Percentiles rank a stretch among this genome's conserved stretches.
Evolutionary conservation across 2,329 filamentous ascomycete genomes (phyloP).

Genomic region (Trichoderma atrobrunneum): DNA sequence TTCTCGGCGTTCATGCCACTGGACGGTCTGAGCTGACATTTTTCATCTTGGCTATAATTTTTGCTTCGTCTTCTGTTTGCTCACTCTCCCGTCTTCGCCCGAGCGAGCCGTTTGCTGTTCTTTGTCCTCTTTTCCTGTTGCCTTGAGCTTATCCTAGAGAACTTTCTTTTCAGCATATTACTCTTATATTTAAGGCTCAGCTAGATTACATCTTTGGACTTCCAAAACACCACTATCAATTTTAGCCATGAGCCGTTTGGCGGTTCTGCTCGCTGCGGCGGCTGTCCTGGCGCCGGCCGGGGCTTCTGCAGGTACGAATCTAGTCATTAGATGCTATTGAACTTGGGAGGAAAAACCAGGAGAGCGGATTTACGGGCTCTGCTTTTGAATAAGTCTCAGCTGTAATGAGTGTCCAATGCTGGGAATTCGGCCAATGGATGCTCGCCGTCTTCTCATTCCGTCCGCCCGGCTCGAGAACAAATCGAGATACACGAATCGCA

Average conservation of each 20-base stretch:
- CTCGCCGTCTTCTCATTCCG: neutral
- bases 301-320: conserved; percentile 20
- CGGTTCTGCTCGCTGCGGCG: conserved; percentile 22
- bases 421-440: neutral
- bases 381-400: neutral
- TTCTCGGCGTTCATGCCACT: neutral
- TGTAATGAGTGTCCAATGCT: neutral
- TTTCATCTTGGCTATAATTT: neutral
- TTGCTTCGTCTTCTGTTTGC: neutral
- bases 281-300: conserved; percentile 17
- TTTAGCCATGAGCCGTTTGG: conserved; percentile 18
- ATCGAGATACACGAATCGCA: neutral
- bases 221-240: neutral
- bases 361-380: neutral
- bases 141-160: neutral
- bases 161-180: neutral
- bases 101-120: neutral
- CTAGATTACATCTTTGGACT: neutral
- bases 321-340: neutral
- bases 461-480: neutral
- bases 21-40: conserved; percentile 4
- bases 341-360: neutral
- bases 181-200: neutral
- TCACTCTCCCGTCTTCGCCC: neutral
- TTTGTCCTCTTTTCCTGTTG: neutral